phyloP scores from a whole-genome alignment of 2,329 filamentous ascomycete genomes.

The Beauveria bassiana region DNA sequence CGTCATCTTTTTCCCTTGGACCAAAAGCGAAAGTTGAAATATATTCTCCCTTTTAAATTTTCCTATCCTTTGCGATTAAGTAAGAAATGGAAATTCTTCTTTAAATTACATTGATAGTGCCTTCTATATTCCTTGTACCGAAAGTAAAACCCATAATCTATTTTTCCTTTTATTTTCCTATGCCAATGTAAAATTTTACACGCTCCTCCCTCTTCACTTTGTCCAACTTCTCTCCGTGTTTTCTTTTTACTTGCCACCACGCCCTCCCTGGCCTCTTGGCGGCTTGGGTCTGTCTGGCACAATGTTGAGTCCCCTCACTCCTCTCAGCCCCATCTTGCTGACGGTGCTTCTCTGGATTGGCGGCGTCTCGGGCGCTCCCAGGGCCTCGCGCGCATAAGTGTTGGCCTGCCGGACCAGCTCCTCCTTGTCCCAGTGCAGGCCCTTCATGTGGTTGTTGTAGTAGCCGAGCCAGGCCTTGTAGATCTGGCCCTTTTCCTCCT shows the following conservation, averaged over 20 bases:
- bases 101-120: neutral
- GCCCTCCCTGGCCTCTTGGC: slow-evolving; percentile 15
- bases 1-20: neutral
- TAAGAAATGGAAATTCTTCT: neutral
- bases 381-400: slow-evolving; percentile 37
- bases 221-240: neutral
- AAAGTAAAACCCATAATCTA: neutral
- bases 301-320: slow-evolving; percentile 39
- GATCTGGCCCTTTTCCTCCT: slow-evolving; percentile 35
- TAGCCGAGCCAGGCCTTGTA: slow-evolving; percentile 53
- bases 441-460: slow-evolving; percentile 44
- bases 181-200: neutral
- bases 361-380: slow-evolving; percentile 41
- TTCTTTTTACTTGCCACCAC: slow-evolving; percentile 15
- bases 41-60: neutral
- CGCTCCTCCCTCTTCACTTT: too few species aligned
- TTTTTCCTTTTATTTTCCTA: neutral
- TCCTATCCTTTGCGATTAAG: too few species aligned
- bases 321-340: slow-evolving; percentile 51
- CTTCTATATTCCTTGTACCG: neutral
- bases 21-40: neutral
- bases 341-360: slow-evolving; percentile 38
- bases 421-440: slow-evolving; percentile 32
- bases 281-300: slow-evolving; percentile 34
- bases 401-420: slow-evolving; percentile 45